These are phyloP conservation scores for Podospora fimiseda DNA, from an alignment of 495 filamentous ascomycete species.

Conservation along the genomic window DNA sequence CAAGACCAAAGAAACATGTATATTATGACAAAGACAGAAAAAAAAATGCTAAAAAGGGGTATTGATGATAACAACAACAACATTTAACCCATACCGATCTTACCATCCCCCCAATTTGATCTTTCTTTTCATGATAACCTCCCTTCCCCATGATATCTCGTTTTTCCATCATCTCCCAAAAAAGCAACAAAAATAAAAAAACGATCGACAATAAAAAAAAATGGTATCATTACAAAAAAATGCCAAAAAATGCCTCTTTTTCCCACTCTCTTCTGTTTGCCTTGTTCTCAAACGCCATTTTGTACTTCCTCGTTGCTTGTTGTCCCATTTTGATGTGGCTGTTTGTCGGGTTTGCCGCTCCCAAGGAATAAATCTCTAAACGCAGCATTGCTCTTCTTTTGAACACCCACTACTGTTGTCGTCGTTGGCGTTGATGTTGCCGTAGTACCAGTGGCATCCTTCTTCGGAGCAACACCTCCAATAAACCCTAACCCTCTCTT, in stretches of 20 bases:
- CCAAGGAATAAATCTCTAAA: conserved; percentile 70
- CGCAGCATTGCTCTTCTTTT: conserved; percentile 73
- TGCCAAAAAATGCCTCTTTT: too few relatives aligned
- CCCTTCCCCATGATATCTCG: too few relatives aligned
- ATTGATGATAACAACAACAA: not conserved
- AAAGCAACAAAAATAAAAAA: too few relatives aligned
- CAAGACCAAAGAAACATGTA: too few relatives aligned
- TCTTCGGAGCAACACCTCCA: conserved; percentile 26
- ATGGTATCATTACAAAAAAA: too few relatives aligned
- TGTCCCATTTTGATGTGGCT: not conserved
- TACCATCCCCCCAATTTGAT: too few relatives aligned
- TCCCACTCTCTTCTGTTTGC: not conserved
- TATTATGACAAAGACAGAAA: too few relatives aligned
- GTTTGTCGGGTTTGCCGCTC: not conserved
- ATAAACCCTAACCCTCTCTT: conserved; percentile 50
- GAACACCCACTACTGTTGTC: conserved; percentile 18
- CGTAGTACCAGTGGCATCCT: conserved; percentile 25
- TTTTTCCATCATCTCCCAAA: too few relatives aligned
- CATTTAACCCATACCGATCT: too few relatives aligned
- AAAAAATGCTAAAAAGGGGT: not conserved
- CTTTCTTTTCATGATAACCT: too few relatives aligned
- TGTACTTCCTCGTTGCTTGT: not conserved
- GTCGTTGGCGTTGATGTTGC: conserved; percentile 19
- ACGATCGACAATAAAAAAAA: too few relatives aligned
- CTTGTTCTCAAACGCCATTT: not conserved